Conservation (phyloP, 2,329 filamentous ascomycete genomes). For the Cladosporium sp. region DNA sequence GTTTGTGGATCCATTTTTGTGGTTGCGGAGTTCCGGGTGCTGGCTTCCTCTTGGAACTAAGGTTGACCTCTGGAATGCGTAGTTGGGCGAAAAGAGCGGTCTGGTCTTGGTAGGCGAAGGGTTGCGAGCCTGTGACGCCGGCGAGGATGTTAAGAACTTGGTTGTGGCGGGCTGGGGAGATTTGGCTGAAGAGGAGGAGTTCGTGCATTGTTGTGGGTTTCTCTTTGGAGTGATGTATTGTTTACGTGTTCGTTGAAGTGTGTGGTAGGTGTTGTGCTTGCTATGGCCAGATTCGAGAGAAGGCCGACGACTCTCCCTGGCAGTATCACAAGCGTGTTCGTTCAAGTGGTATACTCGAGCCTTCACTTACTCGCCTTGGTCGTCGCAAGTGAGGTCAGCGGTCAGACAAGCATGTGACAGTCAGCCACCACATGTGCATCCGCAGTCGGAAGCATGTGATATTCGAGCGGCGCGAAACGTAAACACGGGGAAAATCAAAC, state of each 20-base stretch:
- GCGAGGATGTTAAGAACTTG: constrained; percentile 63
- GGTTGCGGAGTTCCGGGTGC: constrained; percentile 3
- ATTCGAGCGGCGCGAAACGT: neutral
- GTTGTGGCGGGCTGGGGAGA: constrained; percentile 58
- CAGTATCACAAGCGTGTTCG: neutral
- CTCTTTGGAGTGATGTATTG: neutral
- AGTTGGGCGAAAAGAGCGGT: constrained; percentile 28
- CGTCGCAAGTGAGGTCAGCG: neutral
- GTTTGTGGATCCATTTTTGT: constrained; percentile 25
- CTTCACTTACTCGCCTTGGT: neutral
- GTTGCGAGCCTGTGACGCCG: constrained; percentile 62
- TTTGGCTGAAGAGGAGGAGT: constrained; percentile 61
- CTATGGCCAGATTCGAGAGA: neutral
- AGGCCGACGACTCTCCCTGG: neutral
- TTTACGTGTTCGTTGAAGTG: neutral
- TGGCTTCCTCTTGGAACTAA: constrained; percentile 25
- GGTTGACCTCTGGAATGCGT: constrained; percentile 19
- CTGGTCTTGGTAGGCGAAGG: constrained; percentile 45
- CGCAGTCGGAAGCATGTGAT: constrained; percentile 5
- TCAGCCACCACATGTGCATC: neutral
- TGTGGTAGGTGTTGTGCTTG: neutral
- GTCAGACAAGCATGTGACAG: neutral
- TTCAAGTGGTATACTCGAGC: neutral
- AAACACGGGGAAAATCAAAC: constrained; percentile 4
- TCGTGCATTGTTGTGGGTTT: constrained; percentile 56